These are phyloP conservation scores for Nyssa sinensis DNA, from an alignment of 148 eudicot species.

Conservation along the genomic window DNA sequence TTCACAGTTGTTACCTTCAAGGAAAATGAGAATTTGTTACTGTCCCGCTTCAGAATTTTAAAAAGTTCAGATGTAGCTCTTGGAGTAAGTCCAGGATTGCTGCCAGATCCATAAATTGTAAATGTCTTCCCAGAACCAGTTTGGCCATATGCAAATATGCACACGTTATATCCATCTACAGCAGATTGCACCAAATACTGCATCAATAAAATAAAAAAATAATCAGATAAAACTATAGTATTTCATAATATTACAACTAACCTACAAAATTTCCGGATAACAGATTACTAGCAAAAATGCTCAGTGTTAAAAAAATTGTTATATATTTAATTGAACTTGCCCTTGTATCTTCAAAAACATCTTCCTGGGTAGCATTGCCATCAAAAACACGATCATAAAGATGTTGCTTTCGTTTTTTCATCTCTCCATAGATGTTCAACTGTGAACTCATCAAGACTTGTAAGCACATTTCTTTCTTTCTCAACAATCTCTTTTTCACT, in stretches of 20 bases:
- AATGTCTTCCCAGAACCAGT: constrained; percentile 99
- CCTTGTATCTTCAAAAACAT: constrained; percentile 96
- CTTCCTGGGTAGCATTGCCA: constrained; percentile 78
- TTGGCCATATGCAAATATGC: constrained; percentile 99
- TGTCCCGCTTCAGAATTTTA: constrained; percentile 71
- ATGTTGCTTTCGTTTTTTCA: constrained; percentile 82
- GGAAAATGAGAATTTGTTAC: constrained; percentile 73
- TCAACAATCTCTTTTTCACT: constrained; percentile 70
- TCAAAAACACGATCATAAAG: constrained; percentile 92
- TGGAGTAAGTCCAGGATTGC: constrained; percentile 91
- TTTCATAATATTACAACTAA: neutral
- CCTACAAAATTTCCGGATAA: neutral
- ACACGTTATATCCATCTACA: constrained; percentile 92
- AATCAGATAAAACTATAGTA: neutral
- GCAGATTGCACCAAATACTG: constrained; percentile 99
- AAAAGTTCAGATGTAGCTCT: constrained; percentile 86
- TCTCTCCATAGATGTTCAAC: constrained; percentile 95
- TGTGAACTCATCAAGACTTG: constrained; percentile 80
- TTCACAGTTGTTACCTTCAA: constrained; percentile 60
- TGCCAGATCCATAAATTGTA: constrained; percentile 82
- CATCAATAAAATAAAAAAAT: constrained; percentile 14
- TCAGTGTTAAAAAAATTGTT: neutral
- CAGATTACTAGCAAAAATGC: neutral
- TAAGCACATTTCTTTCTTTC: constrained; percentile 54
- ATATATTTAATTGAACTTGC: constrained; percentile 34